Base-by-base conservation (phyloP, 129 eudicot species). In the Artemisia argyi region DNA sequence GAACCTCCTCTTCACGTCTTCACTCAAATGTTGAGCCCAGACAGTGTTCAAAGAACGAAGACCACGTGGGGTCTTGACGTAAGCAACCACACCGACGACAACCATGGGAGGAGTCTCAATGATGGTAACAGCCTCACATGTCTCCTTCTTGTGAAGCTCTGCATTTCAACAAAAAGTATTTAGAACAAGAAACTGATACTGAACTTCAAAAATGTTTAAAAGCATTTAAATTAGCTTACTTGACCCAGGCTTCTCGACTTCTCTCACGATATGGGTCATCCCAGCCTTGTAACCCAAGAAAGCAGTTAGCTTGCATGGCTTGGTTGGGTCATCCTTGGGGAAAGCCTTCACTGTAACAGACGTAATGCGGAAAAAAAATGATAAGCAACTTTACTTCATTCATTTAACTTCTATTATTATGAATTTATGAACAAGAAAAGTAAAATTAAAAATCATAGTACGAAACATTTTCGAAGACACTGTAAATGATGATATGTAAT, bases 131-230 rank as follows among this genome's bases (percentile, higher is more conserved):
- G 96, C 91, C 76, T 89, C 96, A 72, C 87, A 83, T 32, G 96
- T 83, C 66, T 89, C 91, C 73, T 86, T 89, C 89, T 89, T 89
- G 96, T 89, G 96, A 64, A 89, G 87, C 76, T 86, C 91, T 89
- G 59, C 13, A 12, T 28, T 73, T 32, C 15, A 26, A 42, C 39
- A 32, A 32, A n/a, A n/a, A n/a, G n/a, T n/a, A n/a, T n/a, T n/a
- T n/a, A n/a, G n/a, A n/a, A n/a, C n/a, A n/a, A 1, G 0, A 55
- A 19, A 15, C 22, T 0, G 46, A 26, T 13, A 8, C 0, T 65
- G 28, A 26, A 26, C 5, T 54, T 10, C 28, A 4, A 1, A 46
- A 2, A n/a, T 58, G 35, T 26, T 26, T 26, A 1, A 2, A 7
- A 22, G 3, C 24, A 52, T 11, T 3, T 13, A 18, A 78, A 51